Conservation (phyloP, 208 protist genomes). For the Angomonas ambiguus region DNA sequence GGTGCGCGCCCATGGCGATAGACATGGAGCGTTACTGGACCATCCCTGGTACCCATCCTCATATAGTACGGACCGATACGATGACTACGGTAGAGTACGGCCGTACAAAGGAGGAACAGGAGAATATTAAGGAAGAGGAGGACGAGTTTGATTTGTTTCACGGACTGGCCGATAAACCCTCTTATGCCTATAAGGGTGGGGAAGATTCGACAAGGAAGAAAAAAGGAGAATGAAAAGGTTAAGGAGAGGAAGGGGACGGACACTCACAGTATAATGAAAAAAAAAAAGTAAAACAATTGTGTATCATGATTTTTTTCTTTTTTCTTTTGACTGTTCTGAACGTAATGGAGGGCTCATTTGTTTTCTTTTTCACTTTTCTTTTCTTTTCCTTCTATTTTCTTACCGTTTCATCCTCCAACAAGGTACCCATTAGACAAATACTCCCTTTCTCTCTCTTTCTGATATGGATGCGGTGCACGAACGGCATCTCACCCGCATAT, state of each 20-base stretch:
- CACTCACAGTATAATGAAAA: background rate
- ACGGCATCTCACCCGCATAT: conserved; percentile 59
- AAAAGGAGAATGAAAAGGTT: background rate
- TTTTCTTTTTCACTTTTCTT: conserved; percentile 5
- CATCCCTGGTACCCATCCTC: conserved; percentile 79
- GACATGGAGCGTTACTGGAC: conserved; percentile 87
- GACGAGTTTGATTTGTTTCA: conserved; percentile 86
- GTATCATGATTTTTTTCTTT: conserved; percentile 18
- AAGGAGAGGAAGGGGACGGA: background rate
- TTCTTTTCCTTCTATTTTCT: conserved; percentile 11
- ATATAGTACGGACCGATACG: conserved; percentile 68
- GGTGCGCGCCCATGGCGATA: conserved; percentile 43
- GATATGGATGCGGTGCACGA: conserved; percentile 68
- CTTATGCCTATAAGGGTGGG: conserved; percentile 23
- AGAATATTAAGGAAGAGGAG: conserved; percentile 64
- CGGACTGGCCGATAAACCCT: conserved; percentile 69
- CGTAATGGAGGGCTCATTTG: conserved; percentile 6
- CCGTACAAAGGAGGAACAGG: conserved; percentile 69
- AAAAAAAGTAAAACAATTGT: conserved; percentile 1
- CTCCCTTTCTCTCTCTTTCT: background rate
- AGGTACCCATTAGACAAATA: background rate
- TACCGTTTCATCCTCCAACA: background rate
- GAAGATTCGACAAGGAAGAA: conserved; percentile 2
- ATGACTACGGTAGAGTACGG: conserved; percentile 37
- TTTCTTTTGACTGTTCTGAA: conserved; percentile 3